phyloP scores from a whole-genome alignment of 139 green algal genomes.

The Micractinium sp. region DNA sequence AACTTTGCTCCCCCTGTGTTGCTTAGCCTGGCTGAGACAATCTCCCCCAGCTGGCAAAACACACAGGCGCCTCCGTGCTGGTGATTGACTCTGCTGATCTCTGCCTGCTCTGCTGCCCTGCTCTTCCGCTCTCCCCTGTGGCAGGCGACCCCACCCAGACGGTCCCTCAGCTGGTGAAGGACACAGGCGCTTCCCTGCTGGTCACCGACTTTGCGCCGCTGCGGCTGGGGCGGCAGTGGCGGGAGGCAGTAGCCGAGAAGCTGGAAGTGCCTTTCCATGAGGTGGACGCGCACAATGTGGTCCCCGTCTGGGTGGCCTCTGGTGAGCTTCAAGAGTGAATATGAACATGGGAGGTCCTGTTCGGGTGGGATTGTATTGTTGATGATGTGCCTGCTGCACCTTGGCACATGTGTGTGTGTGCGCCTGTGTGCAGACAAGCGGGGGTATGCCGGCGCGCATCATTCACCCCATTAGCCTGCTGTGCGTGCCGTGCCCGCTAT shows the following conservation, averaged over 20 bases:
- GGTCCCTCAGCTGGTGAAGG: constrained; percentile 72
- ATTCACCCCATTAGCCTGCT: not conserved
- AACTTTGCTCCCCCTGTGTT: too few species aligned
- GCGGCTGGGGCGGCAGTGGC: constrained; percentile 79
- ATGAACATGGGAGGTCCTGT: not conserved
- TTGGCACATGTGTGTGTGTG: too few species aligned
- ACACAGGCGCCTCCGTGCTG: too few species aligned
- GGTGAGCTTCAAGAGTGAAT: not conserved
- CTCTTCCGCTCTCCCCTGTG: too few species aligned
- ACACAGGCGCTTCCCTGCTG: constrained; percentile 72
- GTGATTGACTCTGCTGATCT: not conserved
- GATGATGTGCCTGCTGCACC: too few species aligned
- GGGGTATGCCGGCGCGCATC: not conserved
- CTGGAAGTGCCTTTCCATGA: constrained; percentile 73
- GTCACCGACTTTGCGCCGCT: constrained; percentile 93
- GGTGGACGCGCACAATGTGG: constrained; percentile 98
- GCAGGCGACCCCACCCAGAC: constrained; percentile 75
- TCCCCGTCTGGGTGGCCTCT: constrained; percentile 89
- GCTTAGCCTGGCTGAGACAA: too few species aligned
- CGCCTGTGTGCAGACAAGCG: not conserved
- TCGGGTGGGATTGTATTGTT: not conserved
- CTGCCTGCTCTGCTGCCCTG: too few species aligned
- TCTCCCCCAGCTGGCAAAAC: too few species aligned
- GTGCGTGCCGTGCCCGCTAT: not conserved
- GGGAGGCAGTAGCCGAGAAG: constrained; percentile 36